Percentiles rank a stretch among this genome's conserved stretches.
Conservation (phyloP, 768 basidiomycete genomes). For the Rhodotorula kratochvilovae region DNA sequence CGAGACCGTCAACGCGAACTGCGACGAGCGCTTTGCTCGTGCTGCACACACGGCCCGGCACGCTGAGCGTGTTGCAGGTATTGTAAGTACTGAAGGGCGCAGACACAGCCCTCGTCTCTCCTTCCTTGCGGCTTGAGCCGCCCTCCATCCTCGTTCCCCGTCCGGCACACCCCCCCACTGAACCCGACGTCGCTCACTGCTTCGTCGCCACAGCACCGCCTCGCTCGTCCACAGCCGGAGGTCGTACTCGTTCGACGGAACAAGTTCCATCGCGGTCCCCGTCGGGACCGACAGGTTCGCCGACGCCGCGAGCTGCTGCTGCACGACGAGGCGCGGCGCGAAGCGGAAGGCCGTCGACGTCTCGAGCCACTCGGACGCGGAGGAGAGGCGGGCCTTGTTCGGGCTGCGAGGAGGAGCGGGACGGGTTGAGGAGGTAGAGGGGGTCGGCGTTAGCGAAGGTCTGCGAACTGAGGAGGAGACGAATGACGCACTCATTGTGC, state of each 20-base stretch:
- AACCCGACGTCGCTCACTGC: not conserved
- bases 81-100: too few species aligned
- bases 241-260: conserved; percentile 6
- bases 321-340: conserved; percentile 5
- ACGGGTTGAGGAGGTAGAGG: not conserved
- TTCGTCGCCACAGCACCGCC: not conserved
- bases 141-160: too few species aligned
- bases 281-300: not conserved
- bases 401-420: not conserved
- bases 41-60: too few species aligned
- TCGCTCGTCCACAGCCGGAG: not conserved
- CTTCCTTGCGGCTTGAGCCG: too few species aligned
- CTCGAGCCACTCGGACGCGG: not conserved
- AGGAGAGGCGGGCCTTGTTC: not conserved
- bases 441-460: not conserved
- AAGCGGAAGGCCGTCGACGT: not conserved
- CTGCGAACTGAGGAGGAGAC: not conserved
- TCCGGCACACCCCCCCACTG: not conserved
- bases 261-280: not conserved
- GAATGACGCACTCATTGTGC: conserved; percentile 1
- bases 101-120: too few species aligned
- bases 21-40: too few species aligned
- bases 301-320: not conserved
- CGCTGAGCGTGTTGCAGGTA: too few species aligned
- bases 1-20: too few species aligned